Evolutionary conservation across 306 rosid genomes (phyloP).

Genomic region (Pterocarpus macrocarpus): DNA sequence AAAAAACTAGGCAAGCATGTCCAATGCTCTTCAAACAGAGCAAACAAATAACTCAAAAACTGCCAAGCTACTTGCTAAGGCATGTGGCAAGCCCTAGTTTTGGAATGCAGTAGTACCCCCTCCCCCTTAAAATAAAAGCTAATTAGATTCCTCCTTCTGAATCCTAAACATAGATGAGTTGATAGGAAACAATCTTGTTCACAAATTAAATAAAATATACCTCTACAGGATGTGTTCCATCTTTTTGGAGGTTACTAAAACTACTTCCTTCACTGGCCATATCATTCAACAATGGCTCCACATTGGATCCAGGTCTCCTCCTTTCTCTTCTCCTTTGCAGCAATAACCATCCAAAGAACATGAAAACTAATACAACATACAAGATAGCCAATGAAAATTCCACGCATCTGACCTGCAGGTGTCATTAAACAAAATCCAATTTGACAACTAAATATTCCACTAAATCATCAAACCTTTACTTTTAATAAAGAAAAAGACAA

Average conservation of each 20-base stretch:
- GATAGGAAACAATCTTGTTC: slow-evolving; percentile 31
- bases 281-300: slow-evolving; percentile 75
- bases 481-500: slow-evolving; percentile 3
- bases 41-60: neutral
- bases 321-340: slow-evolving; percentile 65
- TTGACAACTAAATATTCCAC: slow-evolving; percentile 14
- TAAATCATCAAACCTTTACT: slow-evolving; percentile 28
- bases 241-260: slow-evolving; percentile 53
- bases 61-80: neutral
- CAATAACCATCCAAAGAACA: slow-evolving; percentile 81
- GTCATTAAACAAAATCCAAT: slow-evolving; percentile 45
- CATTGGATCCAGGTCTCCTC: slow-evolving; percentile 57
- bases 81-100: slow-evolving; percentile 4
- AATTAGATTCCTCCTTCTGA: slow-evolving; percentile 12
- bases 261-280: slow-evolving; percentile 52
- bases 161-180: slow-evolving; percentile 18
- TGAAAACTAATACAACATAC: slow-evolving; percentile 68
- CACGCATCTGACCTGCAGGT: slow-evolving; percentile 79
- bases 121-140: neutral
- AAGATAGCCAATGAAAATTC: slow-evolving; percentile 74
- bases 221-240: slow-evolving; percentile 56
- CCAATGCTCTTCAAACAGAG: neutral
- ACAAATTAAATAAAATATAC: slow-evolving; percentile 50
- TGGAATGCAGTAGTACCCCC: neutral
- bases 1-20: neutral